Base-by-base conservation (phyloP, 2,329 filamentous ascomycete genomes). In the Exophiala alcalophila region DNA sequence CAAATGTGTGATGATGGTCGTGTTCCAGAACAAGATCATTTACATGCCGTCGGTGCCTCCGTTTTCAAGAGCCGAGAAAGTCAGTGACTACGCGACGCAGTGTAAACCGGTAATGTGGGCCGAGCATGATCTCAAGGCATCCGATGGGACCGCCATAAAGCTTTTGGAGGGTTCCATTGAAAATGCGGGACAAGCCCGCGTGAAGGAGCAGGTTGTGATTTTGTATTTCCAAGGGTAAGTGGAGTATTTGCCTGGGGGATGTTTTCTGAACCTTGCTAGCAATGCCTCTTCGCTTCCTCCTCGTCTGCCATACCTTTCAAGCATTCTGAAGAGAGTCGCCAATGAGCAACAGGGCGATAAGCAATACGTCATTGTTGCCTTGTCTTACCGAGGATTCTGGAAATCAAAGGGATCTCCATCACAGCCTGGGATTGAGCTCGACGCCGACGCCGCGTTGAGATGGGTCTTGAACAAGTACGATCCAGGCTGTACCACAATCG, bases 21-120 rank as follows among this genome's bases (percentile, higher is more conserved):
- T 84, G 4, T 84, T 89, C 59, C 86, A 90, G 64, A 86, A 90
- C 58, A 83, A 83, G 59, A 86, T 90, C 59, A 84, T 90, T 46
- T 90, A 89, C 64, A 87, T 88, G 69, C 83, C 85, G 0, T 83
- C 82, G 31, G 65, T 89, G 36, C 84, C 84, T 12, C 84, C 84
- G 2, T 83, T 83, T 57, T 73, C 84, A 0, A 74, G 84, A 11
- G 71, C 74, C 16, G 82, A 89, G 65, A 79, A 66, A 43, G 81
- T 90, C 25, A 65, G 68, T 3, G 78, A 84, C 54, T 88, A 86
- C 58, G 67, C 68, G 18, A 60, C 62, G 3, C 69, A 75, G 25
- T 86, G 81, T 51, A 67, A 65, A 18, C 79, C 78, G 0, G 68
- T 89, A n/a, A 47, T 59, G 26, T 91, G 86, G 86, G 63, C 69